Percentiles rank a stretch among this genome's conserved stretches.
These are phyloP conservation scores for Haberlea rhodopensis DNA, from an alignment of 257 asterid genomes.

Conservation along the genomic window DNA sequence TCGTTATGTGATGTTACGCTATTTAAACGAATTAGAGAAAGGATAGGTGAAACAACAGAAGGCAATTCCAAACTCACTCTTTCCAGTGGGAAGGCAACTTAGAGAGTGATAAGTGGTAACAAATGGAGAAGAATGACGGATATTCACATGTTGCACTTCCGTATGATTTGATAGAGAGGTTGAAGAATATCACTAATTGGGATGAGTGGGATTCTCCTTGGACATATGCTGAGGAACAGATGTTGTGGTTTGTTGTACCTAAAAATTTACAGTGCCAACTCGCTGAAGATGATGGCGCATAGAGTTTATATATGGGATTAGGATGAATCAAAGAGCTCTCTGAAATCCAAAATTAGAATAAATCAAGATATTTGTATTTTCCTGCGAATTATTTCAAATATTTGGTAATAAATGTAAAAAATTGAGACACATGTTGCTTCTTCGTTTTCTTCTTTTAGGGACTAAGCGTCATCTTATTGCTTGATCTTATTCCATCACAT, in stretches of 20 bases:
- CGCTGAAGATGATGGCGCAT: constrained; percentile 17
- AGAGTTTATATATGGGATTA: background rate
- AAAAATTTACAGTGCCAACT: constrained; percentile 8
- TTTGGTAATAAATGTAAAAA: constrained; percentile 1
- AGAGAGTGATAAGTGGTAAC: background rate
- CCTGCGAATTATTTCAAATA: constrained; percentile 15
- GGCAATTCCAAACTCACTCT: background rate
- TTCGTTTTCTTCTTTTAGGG: background rate
- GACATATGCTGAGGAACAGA: constrained; percentile 28
- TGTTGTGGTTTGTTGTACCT: constrained; percentile 27
- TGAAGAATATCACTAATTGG: constrained; percentile 28
- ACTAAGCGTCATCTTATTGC: background rate
- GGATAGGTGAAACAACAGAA: background rate
- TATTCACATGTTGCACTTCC: constrained; percentile 22
- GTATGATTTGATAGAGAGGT: constrained; percentile 25
- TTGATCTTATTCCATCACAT: background rate
- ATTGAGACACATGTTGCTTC: constrained; percentile 1
- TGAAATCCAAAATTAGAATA: constrained; percentile 5
- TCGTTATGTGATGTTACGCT: constrained; percentile 11
- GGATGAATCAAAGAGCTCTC: constrained; percentile 16
- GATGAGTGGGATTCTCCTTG: constrained; percentile 27
- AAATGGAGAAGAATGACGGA: constrained; percentile 22
- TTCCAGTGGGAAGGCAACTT: background rate
- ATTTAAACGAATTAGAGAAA: constrained; percentile 8
- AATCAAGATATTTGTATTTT: background rate